Base-by-base conservation (phyloP, 139 green algal genomes). In the Nannochloris sp. region DNA sequence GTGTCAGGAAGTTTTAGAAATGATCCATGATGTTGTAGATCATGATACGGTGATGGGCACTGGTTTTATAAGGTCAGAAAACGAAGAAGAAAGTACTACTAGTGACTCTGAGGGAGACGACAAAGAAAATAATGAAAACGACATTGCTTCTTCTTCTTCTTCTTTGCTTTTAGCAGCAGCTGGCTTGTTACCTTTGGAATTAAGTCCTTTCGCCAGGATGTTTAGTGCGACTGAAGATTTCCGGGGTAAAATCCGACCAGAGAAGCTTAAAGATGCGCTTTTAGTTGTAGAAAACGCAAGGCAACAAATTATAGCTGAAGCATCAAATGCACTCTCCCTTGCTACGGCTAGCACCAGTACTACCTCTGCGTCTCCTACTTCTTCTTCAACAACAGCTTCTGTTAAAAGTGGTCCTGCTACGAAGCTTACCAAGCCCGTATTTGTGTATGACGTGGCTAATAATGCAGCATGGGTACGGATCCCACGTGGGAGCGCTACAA, bases 381-480 rank as follows among this genome's bases (percentile, higher is more conserved):
- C n/a, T n/a, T n/a, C n/a, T n/a, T n/a, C n/a, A n/a, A n/a, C n/a
- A n/a, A n/a, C n/a, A n/a, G n/a, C n/a, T n/a, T n/a, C n/a, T n/a
- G n/a, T n/a, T n/a, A n/a, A n/a, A n/a, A 45, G 37, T 12, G 30
- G 27, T 45, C 37, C 29, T 13, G 37, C 60, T 14, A 25, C 42
- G 44, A 44, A 61, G 32, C 12, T 39, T n/a, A n/a, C 19, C 31
- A 36, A 25, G 4, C 29, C 32, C 4, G 13, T 32, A 6, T 54
- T 63, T 10, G 34, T 67, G 2, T 25, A 37, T 6, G 47, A 44
- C 25, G 24, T 59, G 30, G 62, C 46, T 53, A 85, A 85, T 70
- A 81, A 80, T 38, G 71, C 75, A 14, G 42, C 77, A 1, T 85
- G 78, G 78, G n/a, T 85, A 29, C 61, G 57, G 13, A 13, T 79